Percentiles rank a stretch among this genome's conserved stretches.
Evolutionary conservation across 257 asterid genomes (phyloP).

Genomic region (Solanum tarijense): DNA sequence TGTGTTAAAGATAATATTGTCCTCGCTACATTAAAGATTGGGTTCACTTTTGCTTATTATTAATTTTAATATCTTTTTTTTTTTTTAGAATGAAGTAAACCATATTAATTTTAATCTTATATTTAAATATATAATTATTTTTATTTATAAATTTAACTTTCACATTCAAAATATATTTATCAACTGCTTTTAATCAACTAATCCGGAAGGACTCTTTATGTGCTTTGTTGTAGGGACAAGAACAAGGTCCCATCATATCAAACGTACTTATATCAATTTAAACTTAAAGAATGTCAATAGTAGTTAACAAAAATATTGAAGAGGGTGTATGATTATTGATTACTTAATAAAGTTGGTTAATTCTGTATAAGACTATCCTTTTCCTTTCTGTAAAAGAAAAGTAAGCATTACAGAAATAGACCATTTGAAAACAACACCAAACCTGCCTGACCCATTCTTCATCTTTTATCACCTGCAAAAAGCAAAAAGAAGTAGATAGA

Average conservation of each 20-base stretch:
- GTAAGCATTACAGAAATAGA: not conserved
- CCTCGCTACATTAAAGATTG: no score
- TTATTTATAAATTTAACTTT: not conserved
- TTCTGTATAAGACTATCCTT: not conserved
- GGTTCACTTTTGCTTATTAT: not conserved
- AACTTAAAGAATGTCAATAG: not conserved
- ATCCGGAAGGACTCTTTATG: not conserved
- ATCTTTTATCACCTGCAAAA: not conserved
- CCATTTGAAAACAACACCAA: not conserved
- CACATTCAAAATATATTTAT: not conserved
- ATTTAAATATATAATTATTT: not conserved
- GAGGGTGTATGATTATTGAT: not conserved
- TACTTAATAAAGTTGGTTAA: not conserved
- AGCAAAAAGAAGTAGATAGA: not conserved
- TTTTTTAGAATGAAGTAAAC: no score
- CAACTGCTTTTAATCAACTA: not conserved
- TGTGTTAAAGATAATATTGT: not conserved
- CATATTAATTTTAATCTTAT: not conserved
- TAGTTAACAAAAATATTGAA: not conserved
- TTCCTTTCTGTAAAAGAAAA: conserved; percentile 1
- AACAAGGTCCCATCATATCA: not conserved
- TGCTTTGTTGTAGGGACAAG: not conserved
- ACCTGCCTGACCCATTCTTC: not conserved
- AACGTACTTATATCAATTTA: not conserved
- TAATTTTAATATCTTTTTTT: not conserved